phyloP scores from a whole-genome alignment of 768 basidiomycete genomes.

The Scleroderma bovista region DNA sequence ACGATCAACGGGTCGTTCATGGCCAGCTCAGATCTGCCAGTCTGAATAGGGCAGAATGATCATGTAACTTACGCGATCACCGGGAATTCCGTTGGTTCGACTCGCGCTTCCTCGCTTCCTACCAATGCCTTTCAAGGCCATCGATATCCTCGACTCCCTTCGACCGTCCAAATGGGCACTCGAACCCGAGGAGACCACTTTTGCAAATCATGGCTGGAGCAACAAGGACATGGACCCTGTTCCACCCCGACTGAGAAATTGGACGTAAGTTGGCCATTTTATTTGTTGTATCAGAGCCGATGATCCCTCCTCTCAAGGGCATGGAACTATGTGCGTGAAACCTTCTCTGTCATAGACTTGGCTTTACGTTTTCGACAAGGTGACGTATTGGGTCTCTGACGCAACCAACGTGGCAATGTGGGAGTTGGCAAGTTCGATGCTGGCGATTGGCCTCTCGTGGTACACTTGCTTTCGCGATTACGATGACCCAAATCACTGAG shows the following conservation, averaged over 20 bases:
- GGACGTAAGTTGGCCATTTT: slow-evolving; percentile 36
- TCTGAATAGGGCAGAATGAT: too few species aligned
- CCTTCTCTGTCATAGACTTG: not conserved
- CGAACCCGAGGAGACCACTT: slow-evolving; percentile 45
- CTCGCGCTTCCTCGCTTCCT: too few species aligned
- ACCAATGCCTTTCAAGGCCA: too few species aligned
- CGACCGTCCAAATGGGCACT: slow-evolving; percentile 44
- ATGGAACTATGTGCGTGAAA: slow-evolving; percentile 59
- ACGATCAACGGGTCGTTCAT: too few species aligned
- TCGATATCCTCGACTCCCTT: slow-evolving; percentile 15
- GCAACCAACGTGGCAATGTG: slow-evolving; percentile 18
- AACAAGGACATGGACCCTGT: slow-evolving; percentile 81
- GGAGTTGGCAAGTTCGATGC: slow-evolving; percentile 62
- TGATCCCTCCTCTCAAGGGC: slow-evolving; percentile 33
- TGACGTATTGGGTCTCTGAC: slow-evolving; percentile 25
- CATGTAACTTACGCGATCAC: too few species aligned
- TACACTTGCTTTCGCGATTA: slow-evolving; percentile 15
- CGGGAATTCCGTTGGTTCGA: too few species aligned
- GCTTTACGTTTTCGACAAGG: slow-evolving; percentile 4
- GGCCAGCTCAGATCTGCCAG: too few species aligned
- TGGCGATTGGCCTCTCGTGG: slow-evolving; percentile 74
- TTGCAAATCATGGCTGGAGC: slow-evolving; percentile 52
- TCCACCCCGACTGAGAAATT: slow-evolving; percentile 53
- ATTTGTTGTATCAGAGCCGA: too few species aligned
- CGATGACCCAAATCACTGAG: not conserved